phyloP scores from a whole-genome alignment of 352 stramenopile genomes.

The Aphanomyces stellatus region DNA sequence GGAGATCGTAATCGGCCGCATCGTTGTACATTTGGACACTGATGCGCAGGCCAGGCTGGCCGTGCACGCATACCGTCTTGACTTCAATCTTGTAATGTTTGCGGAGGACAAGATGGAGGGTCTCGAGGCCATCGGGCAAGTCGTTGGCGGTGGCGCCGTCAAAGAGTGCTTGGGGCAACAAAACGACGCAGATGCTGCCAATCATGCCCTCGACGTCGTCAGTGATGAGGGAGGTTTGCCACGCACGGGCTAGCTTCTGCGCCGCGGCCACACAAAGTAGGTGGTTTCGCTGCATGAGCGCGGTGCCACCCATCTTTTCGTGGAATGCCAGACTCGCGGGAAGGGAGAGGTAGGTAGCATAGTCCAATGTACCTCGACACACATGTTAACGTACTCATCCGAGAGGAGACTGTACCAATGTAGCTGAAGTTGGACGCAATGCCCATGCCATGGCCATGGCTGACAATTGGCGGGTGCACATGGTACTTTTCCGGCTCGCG shows the following conservation, averaged over 20 bases:
- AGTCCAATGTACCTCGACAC: background rate
- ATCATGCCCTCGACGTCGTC: background rate
- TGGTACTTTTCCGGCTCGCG: background rate
- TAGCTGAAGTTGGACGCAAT: background rate
- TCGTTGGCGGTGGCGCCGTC: background rate
- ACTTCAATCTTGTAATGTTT: background rate
- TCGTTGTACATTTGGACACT: conserved; percentile 19
- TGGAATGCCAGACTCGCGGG: background rate
- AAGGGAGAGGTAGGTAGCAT: background rate
- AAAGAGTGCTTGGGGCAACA: background rate
- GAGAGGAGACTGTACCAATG: background rate
- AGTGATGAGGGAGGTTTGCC: background rate
- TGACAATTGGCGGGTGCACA: background rate
- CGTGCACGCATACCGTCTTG: background rate
- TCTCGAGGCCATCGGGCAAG: background rate
- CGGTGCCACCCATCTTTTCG: background rate
- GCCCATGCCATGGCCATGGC: background rate
- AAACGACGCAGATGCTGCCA: background rate
- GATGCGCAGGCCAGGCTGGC: background rate
- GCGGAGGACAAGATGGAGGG: background rate
- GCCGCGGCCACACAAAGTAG: conserved; percentile 23
- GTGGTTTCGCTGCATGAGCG: conserved; percentile 25
- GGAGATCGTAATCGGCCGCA: background rate
- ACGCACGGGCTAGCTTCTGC: conserved; percentile 14
- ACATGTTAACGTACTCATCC: background rate